Percentiles rank a stretch among this genome's conserved stretches.
These are phyloP conservation scores for Agaricus sinodeliciosus DNA, from an alignment of 768 basidiomycete genomes.

Conservation along the genomic window DNA sequence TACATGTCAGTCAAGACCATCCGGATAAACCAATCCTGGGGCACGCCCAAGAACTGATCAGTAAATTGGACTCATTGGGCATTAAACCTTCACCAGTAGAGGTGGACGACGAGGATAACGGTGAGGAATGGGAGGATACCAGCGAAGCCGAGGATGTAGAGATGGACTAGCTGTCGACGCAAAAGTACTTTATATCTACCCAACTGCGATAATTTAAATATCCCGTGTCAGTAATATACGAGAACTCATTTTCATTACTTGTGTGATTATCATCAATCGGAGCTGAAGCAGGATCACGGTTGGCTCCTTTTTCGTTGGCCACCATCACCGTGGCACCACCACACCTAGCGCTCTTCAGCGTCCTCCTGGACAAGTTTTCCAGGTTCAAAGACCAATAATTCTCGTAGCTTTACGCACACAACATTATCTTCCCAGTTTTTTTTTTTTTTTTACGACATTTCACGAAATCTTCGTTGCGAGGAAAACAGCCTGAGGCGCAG, in stretches of 20 bases:
- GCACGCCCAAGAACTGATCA: conserved; percentile 70
- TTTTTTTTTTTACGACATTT: too few relatives aligned
- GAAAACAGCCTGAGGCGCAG: too few relatives aligned
- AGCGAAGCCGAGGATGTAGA: conserved; percentile 56
- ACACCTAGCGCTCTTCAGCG: not conserved
- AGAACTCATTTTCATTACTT: too few relatives aligned
- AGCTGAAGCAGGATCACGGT: not conserved
- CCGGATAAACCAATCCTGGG: conserved; percentile 70
- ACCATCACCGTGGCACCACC: not conserved
- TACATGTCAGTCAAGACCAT: conserved; percentile 67
- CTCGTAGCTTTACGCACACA: too few relatives aligned
- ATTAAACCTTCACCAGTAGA: conserved; percentile 57
- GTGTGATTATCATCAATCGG: not conserved
- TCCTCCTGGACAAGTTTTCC: not conserved
- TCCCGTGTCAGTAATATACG: not conserved
- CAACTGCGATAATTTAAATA: not conserved
- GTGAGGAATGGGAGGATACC: conserved; percentile 57
- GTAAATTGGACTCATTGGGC: conserved; percentile 59
- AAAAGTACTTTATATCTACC: not conserved
- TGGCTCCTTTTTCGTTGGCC: not conserved
- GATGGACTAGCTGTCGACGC: conserved; percentile 33
- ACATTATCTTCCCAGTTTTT: too few relatives aligned
- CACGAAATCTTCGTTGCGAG: too few relatives aligned
- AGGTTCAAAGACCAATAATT: not conserved
- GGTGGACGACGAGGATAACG: conserved; percentile 43